These are phyloP conservation scores for Diaporthe vexans DNA, from an alignment of 2,329 filamentous ascomycete genomes.

Conservation along the genomic window DNA sequence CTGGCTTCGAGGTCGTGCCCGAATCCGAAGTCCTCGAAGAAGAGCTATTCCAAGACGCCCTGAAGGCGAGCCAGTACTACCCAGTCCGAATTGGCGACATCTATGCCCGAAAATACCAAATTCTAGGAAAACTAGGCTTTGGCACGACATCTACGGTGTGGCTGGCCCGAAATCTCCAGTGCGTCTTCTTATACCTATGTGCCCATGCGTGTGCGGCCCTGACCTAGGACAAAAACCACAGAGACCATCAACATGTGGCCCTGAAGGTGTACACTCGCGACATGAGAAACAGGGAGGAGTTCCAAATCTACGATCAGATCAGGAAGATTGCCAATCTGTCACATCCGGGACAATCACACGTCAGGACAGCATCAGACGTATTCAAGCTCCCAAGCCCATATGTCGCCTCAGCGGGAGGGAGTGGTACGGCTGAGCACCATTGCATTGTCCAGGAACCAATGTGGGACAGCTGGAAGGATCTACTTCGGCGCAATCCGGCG, in stretches of 20 bases:
- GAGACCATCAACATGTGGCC: not conserved
- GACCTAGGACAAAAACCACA: not conserved
- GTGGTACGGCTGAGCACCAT: not conserved
- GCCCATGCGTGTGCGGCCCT: not conserved
- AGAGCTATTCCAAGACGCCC: not conserved
- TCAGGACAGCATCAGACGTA: constrained; percentile 1
- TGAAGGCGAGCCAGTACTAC: not conserved
- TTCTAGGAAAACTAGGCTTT: constrained; percentile 1
- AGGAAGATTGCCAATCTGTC: not conserved
- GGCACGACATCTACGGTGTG: constrained; percentile 17
- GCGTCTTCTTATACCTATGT: not conserved
- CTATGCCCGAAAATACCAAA: not conserved
- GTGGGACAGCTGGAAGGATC: constrained; percentile 20
- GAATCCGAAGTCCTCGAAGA: constrained; percentile 4
- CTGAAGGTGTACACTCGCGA: not conserved
- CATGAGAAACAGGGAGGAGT: not conserved
- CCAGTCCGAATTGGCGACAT: not conserved
- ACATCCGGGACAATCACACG: not conserved
- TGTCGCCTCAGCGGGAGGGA: not conserved
- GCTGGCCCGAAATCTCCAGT: constrained; percentile 9
- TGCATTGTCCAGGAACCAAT: constrained; percentile 4
- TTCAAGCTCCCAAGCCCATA: not conserved
- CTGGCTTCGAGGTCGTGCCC: not conserved
- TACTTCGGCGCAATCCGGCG: not conserved
- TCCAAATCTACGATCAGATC: not conserved